phyloP scores from a whole-genome alignment of 164 flowering plant genomes.

The Vitis rupestris region DNA sequence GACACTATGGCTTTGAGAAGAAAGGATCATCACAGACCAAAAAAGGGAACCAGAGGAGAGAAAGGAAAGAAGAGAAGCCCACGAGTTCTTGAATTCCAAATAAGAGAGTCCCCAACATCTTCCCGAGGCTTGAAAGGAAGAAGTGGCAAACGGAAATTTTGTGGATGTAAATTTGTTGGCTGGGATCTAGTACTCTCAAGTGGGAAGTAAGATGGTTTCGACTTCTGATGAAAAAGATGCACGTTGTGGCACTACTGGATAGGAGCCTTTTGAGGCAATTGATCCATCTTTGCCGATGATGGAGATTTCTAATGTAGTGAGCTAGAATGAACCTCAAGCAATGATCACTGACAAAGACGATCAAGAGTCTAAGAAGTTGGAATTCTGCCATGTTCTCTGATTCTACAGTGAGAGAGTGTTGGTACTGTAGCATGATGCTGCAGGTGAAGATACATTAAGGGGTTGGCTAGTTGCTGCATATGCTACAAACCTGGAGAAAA shows the following conservation, averaged over 20 bases:
- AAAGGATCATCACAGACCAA: no score
- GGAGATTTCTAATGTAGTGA: conserved; percentile 9
- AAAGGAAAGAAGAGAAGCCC: no score
- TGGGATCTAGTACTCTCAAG: conserved; percentile 4
- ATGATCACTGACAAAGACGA: conserved; percentile 8
- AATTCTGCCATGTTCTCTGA: conserved; percentile 10
- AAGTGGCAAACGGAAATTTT: neutral
- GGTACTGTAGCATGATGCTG: conserved; percentile 40
- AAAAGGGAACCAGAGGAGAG: no score
- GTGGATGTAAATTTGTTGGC: conserved; percentile 10
- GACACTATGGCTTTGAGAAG: no score
- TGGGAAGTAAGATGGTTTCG: neutral
- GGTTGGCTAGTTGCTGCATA: conserved; percentile 22
- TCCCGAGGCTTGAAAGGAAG: neutral
- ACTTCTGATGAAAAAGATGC: conserved; percentile 12
- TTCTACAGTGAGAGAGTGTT: conserved; percentile 11
- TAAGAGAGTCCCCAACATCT: no score
- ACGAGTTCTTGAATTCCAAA: no score
- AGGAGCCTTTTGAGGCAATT: neutral
- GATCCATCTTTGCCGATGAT: conserved; percentile 6
- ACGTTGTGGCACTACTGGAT: conserved; percentile 9
- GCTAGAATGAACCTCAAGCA: conserved; percentile 17
- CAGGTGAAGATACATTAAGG: conserved; percentile 88
- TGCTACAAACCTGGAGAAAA: conserved; percentile 2
- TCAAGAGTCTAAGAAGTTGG: conserved; percentile 20